A percentile compares a stretch with the other conserved stretches of the same genome.
Evolutionary conservation across 2,329 filamentous ascomycete species (phyloP).

Genomic region (Monilinia vaccinii-corymbosi): DNA sequence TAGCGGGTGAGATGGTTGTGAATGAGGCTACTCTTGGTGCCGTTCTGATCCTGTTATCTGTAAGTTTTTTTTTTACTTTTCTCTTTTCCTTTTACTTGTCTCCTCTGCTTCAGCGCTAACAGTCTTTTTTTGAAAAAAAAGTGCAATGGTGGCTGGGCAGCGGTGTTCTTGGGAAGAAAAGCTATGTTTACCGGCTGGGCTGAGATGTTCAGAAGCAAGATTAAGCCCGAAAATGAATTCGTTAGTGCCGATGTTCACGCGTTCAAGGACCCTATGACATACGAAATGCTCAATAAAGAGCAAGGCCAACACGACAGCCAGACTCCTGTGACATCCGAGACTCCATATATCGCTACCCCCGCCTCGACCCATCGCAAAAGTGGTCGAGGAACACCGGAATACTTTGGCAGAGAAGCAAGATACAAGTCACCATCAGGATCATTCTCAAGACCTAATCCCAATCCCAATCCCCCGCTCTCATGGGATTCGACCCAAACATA

Average conservation of each 20-base stretch:
- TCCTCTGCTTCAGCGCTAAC: not conserved
- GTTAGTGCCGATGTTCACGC: constrained; percentile 68
- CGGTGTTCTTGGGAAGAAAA: constrained; percentile 71
- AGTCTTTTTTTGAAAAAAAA: constrained; percentile 30
- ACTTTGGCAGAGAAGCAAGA: constrained; percentile 36
- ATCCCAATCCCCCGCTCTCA: constrained; percentile 33
- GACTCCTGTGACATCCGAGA: constrained; percentile 22
- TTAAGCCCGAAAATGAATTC: constrained; percentile 63
- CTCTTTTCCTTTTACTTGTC: constrained; percentile 15
- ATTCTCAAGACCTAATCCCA: constrained; percentile 39
- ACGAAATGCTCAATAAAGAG: constrained; percentile 63
- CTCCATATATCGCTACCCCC: constrained; percentile 16
- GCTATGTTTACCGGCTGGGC: constrained; percentile 83
- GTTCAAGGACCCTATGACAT: constrained; percentile 58
- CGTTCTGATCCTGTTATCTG: constrained; percentile 71
- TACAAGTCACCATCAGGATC: constrained; percentile 39
- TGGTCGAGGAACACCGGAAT: constrained; percentile 29
- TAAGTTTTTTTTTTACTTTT: constrained; percentile 41
- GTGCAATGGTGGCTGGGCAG: constrained; percentile 78
- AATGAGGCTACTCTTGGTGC: constrained; percentile 70
- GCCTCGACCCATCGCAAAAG: constrained; percentile 21
- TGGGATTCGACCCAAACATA: constrained; percentile 24
- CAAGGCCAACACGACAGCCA: constrained; percentile 25
- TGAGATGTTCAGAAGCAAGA: constrained; percentile 47
- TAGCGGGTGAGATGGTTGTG: constrained; percentile 56